Evolutionary conservation across 2,329 filamentous ascomycete species (phyloP), one percentile per base, ranked within the genome.

Genomic region (Exophiala lecanii-corni): DNA sequence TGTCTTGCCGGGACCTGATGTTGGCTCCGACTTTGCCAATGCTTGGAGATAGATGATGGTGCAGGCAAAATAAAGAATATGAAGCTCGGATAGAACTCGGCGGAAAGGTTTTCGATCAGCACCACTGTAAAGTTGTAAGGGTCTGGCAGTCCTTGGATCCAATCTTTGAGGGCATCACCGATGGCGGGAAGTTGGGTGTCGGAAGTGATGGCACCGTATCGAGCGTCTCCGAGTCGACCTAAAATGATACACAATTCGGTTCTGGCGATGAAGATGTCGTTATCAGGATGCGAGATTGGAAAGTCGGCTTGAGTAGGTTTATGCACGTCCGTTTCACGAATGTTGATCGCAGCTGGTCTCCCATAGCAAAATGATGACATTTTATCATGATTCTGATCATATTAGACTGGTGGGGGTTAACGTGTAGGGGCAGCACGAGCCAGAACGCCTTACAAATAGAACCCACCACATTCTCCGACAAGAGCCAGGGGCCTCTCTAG

Each of bases 171-270:
- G 28, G 42, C 42, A 25, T 45, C 17, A 26, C 36, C 42, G 23
- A 45, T 45, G 28, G 26, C 13, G 16, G 17, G 21, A 9, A 39
- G 38, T 34, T 40, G 36, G 28, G n/a, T 30, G 12, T 45, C 23
- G 36, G 13, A 23, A 31, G 36, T 34, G 25, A 23, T 42, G 16
- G 43, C 37, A 37, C 33, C 31, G 25, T 41, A 41, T 41, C 38
- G 38, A 21, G 21, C 43, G 10, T 46, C 38, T 9, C 21, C 43
- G 26, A 46, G 43, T 39, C 26, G 32, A 30, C 38, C 38, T 81
- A 84, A 54, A 92, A 98, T 67, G 92, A 98, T 65, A 84, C 92
- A 58, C 97, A 98, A 68, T 98, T 92, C 40, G 32, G 43, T 46
- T 20, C 33, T 46, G 31, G 40, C 32, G 26, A 46, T 42, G 43